Evolutionary conservation across 148 eudicot species (phyloP), one percentile per base, ranked within the genome.

Genomic region (Nepenthes mirabilis): DNA sequence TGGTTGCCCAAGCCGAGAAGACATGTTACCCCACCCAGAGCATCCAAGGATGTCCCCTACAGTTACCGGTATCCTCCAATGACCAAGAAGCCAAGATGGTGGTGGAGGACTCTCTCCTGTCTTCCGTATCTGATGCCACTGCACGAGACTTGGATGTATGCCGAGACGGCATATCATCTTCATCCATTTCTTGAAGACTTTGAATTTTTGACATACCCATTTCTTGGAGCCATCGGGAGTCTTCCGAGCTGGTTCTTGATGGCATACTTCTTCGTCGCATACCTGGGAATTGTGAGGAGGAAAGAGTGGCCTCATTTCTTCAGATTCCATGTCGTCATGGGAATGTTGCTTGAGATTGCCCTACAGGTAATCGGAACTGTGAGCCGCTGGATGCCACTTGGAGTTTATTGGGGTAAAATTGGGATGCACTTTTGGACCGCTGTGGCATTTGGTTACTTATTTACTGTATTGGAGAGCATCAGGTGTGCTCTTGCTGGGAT

Each of bases 231-330:
- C 14, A 61, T 91, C 37, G 86, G 84, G 33, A 78, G 70, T 53
- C 68, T 88, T 13, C 97, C 96, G 6, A 60, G 74, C 36, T 91
- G 95, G 95, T 85, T 76, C 57, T 63, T 83, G 40, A 78, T 85
- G 79, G 93, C 84, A 0, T 85, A 85, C 68, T 83, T 88, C 70
- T 73, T 85, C 4, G 65, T 75, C 34, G 93, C 90, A 8, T 91
- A 91, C 68, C 81, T 87, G 6, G 84, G 78, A 47, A 59, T 91
- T 1, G 96, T 91, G 59, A 83, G 96, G 79, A 71, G 79, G 69
- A 91, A 83, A 70, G 93, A 85, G 65, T 82, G 90, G 88, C 97
- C 97, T 8, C 97, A 88, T 77, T 91, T 88, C 76, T 88, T 88
- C 34, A 72, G 97, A 68, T 91, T 91, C 72, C 93, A 91, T 64